Evolutionary conservation across 2,329 filamentous ascomycete species (phyloP).

Genomic region (Colletotrichum spaethianum): DNA sequence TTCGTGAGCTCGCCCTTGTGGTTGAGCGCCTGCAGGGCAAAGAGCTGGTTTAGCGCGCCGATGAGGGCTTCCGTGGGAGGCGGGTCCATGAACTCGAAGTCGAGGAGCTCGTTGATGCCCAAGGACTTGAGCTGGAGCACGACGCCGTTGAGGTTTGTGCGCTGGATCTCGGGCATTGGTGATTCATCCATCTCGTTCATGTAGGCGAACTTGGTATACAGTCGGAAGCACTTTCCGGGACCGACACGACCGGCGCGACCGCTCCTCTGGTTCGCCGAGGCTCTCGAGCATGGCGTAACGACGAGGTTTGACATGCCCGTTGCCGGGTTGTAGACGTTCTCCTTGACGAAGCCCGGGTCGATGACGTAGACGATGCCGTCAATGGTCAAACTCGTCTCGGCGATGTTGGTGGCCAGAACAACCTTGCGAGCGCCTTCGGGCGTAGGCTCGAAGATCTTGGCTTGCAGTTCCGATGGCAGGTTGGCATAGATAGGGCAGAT

Average conservation of each 20-base stretch:
- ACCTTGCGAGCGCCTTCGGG: constrained; percentile 90
- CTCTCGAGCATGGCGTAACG: constrained; percentile 90
- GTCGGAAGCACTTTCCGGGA: constrained; percentile 91
- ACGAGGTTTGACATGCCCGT: constrained; percentile 95
- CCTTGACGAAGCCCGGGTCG: constrained; percentile 94
- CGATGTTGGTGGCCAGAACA: constrained; percentile 95
- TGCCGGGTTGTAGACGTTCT: constrained; percentile 92
- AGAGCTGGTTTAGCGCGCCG: constrained; percentile 89
- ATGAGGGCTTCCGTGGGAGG: constrained; percentile 93
- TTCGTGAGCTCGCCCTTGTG: constrained; percentile 91
- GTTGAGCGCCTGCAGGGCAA: constrained; percentile 90
- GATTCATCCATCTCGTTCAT: constrained; percentile 96
- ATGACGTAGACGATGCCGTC: constrained; percentile 98
- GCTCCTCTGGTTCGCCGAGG: constrained; percentile 92
- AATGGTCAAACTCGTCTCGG: constrained; percentile 95
- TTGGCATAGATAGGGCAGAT: constrained; percentile 97
- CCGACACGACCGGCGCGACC: constrained; percentile 94
- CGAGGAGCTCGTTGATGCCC: constrained; percentile 91
- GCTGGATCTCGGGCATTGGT: constrained; percentile 92
- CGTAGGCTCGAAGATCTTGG: constrained; percentile 95
- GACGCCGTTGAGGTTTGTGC: constrained; percentile 87
- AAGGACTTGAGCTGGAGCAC: constrained; percentile 90
- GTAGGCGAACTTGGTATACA: constrained; percentile 95
- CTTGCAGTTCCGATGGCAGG: constrained; percentile 89
- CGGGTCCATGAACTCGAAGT: constrained; percentile 97